Base-by-base conservation (phyloP, 257 asterid genomes). In the Handroanthus guayacan region DNA sequence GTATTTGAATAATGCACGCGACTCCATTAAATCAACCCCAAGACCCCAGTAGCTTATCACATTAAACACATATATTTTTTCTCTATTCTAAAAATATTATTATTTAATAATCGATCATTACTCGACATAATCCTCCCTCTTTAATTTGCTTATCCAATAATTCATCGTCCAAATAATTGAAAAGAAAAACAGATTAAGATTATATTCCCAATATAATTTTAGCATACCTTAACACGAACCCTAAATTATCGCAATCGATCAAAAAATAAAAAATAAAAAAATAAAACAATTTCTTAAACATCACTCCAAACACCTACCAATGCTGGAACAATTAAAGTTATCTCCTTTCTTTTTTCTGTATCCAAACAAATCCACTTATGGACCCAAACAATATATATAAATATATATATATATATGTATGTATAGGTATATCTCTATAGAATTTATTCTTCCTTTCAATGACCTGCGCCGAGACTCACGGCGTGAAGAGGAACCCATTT, bases 381-480 rank as follows among this genome's bases (percentile, higher is more conserved):
- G 84, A 77, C 38, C 71, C 79, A 62, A 77, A 12, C 3, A 2
- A 67, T 43, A 31, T 36, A 2, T 25, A 25, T 25, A 25, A 0
- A 25, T 25, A 67, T 43, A 31, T 36, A 2, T 25, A 25, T 25
- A 25, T 25, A 25, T 25, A 25, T 25, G 1, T 25, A 25, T 1
- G 31, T 25, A 25, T 25, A 25, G 31, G 1, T 25, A 0, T 25
- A 25, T 25, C 31, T 25, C 31, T 25, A 25, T 25, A 25, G 31
- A 0, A 13, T 10, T 16, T 62, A 4, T 34, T 25, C 37, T 34
- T 57, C 72, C 79, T 25, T 68, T 75, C 38, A 84, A 73, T 80
- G 75, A 82, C 81, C 70, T 77, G 82, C 88, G 97, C 88, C 97
- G 97, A 86, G 86, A 89, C 90, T 86, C 83, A 78, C 93, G 97